phyloP scores from a whole-genome alignment of 768 basidiomycete species.

The Vararia minispora region DNA sequence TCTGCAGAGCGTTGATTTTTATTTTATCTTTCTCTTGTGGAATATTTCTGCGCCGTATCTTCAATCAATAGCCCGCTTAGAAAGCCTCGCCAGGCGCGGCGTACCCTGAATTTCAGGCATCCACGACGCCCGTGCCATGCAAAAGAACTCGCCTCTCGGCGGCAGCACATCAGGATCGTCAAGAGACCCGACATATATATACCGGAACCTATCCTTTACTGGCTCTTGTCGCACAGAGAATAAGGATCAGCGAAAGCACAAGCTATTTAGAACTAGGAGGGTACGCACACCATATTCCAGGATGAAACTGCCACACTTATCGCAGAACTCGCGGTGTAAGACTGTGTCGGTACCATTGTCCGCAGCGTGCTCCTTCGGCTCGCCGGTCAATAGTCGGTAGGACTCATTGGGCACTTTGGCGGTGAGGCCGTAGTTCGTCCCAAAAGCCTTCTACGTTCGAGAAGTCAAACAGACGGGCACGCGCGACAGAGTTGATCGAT shows the following conservation, averaged over 20 bases:
- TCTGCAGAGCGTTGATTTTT: too few species aligned
- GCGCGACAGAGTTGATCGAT: too few species aligned
- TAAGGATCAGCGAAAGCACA: not conserved
- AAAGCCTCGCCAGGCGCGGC: conserved; percentile 12
- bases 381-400: conserved; percentile 8
- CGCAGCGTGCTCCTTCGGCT: conserved; percentile 10
- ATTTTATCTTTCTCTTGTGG: too few species aligned
- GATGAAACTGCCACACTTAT: conserved; percentile 11
- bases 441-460: conserved; percentile 11
- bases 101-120: conserved; percentile 13
- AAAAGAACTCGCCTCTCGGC: conserved; percentile 16
- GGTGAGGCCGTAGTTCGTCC: conserved; percentile 12
- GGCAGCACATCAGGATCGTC: conserved; percentile 14
- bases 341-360: conserved; percentile 13
- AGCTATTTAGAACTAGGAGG: not conserved
- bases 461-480: not conserved
- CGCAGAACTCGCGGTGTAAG: conserved; percentile 15
- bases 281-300: conserved; percentile 14
- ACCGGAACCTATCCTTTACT: conserved; percentile 4
- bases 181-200: conserved; percentile 12
- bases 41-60: too few species aligned
- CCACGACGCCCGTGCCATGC: conserved; percentile 12
- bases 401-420: conserved; percentile 13
- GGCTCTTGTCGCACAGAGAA: conserved; percentile 1
- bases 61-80: too few species aligned